These are phyloP conservation scores for Globisporangium cederbergense DNA, from an alignment of 352 stramenopile species.

Conservation along the genomic window DNA sequence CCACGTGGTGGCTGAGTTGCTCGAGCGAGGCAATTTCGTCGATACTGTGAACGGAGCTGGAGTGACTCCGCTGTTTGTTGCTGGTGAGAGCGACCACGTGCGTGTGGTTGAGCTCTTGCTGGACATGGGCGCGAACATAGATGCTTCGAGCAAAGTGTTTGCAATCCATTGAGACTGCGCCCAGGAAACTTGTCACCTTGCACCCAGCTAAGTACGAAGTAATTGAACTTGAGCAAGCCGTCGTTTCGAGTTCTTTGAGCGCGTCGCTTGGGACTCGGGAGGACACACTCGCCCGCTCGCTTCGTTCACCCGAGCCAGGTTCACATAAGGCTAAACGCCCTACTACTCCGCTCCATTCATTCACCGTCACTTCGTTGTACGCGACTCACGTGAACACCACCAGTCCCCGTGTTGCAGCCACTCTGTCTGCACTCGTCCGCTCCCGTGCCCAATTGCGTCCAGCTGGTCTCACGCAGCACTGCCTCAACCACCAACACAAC, in stretches of 20 bases:
- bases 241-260: constrained; percentile 5
- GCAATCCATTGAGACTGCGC: too few relatives aligned
- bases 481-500: background rate
- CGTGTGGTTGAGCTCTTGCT: background rate
- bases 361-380: background rate
- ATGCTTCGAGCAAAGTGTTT: too few relatives aligned
- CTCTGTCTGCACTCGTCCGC: background rate
- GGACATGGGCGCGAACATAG: background rate
- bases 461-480: background rate
- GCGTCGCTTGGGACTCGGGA: background rate
- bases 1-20: background rate
- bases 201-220: background rate
- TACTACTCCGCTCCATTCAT: background rate
- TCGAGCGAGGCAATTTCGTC: background rate
- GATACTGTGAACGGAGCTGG: background rate
- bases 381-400: background rate
- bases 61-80: background rate
- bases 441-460: background rate
- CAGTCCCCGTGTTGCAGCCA: background rate
- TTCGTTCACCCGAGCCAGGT: background rate
- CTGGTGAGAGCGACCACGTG: background rate
- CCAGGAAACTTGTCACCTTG: background rate
- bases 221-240: background rate
- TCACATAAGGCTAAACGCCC: background rate
- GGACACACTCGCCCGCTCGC: background rate